phyloP scores from a whole-genome alignment of 2,329 filamentous ascomycete genomes.

The Tolypocladium ovalisporum region DNA sequence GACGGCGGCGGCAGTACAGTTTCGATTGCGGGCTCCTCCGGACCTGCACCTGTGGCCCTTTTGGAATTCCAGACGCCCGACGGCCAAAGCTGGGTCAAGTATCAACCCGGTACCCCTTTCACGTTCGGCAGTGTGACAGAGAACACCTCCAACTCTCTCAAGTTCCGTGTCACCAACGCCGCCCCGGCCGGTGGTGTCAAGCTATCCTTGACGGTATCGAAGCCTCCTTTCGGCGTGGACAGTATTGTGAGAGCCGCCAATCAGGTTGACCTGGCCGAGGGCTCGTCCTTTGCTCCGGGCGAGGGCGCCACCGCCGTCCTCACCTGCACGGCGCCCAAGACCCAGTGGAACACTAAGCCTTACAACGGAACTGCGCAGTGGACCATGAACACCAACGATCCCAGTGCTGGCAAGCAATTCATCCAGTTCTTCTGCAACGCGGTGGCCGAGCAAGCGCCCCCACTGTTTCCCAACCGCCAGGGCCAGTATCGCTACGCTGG shows the following conservation, averaged over 20 bases:
- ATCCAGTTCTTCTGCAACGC: conserved; percentile 42
- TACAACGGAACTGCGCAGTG: conserved; percentile 37
- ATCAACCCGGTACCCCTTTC: conserved; percentile 31
- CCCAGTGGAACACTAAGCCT: conserved; percentile 43
- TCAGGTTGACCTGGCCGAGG: conserved; percentile 46
- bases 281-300: conserved; percentile 36
- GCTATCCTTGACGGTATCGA: conserved; percentile 47
- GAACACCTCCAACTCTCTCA: conserved; percentile 34
- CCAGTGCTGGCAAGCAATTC: conserved; percentile 36
- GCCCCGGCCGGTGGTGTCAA: conserved; percentile 32
- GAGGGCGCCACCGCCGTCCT: conserved; percentile 40
- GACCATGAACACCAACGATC: conserved; percentile 48
- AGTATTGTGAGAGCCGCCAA: conserved; percentile 44
- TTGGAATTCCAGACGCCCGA: conserved; percentile 45
- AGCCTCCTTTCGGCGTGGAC: conserved; percentile 45
- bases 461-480: conserved; percentile 29
- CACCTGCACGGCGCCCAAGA: conserved; percentile 44
- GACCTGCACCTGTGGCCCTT: conserved; percentile 34
- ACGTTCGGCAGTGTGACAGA: conserved; percentile 45
- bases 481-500: conserved; percentile 42
- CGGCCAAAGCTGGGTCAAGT: conserved; percentile 38
- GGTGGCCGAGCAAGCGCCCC: conserved; percentile 40
- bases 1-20: conserved; percentile 37
- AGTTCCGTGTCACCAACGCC: conserved; percentile 42
- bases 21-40: conserved; percentile 36